Base-by-base conservation (phyloP, 495 filamentous ascomycete genomes). In the Hypoxylon lenormandii region DNA sequence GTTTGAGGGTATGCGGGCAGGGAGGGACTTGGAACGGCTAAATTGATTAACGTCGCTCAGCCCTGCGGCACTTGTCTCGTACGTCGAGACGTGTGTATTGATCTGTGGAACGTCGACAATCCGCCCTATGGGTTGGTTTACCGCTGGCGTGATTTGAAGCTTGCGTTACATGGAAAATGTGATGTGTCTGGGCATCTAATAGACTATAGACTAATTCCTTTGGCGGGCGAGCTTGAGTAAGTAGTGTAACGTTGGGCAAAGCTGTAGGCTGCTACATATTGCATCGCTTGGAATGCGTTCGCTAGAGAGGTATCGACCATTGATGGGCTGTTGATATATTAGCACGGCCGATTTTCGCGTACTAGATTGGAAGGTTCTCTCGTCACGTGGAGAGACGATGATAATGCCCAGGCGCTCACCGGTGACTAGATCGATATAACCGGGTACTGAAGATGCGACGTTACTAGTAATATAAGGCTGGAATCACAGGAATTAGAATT, bases 201-300 rank as follows among this genome's bases (percentile, higher is more conserved):
- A 18, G 33, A 33, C 30, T 11, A 48, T 22, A 18, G 33, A 33
- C 30, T 11, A 33, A 33, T 7, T 59, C 37, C 26, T 21, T 62
- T 54, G 52, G 63, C 45, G 58, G 47, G 36, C 36, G 46, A 55
- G 51, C 33, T 28, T 22, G 28, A 12, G 47, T 21, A 38, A 12
- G 47, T 21, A 38, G 68, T 71, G 68, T 71, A 71, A 71, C 68
- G 57, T 71, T 63, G 43, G 50, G 57, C 47, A 58, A 58, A 48
- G 22, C 33, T 59, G 68, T 52, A 48, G 57, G 53, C 52, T 66
- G 18, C 52, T 28, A 59, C 57, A 70, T 64, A 47, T 60, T 62
- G 45, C 62, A 49, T 60, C 48, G 40, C 46, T 66, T 66, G 47
- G 53, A 51, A 57, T 43, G n/a, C 23, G 47, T 13, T 64, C 49